phyloP scores from a whole-genome alignment of 441 rosid species.

The Arabidopsis lyrata region DNA sequence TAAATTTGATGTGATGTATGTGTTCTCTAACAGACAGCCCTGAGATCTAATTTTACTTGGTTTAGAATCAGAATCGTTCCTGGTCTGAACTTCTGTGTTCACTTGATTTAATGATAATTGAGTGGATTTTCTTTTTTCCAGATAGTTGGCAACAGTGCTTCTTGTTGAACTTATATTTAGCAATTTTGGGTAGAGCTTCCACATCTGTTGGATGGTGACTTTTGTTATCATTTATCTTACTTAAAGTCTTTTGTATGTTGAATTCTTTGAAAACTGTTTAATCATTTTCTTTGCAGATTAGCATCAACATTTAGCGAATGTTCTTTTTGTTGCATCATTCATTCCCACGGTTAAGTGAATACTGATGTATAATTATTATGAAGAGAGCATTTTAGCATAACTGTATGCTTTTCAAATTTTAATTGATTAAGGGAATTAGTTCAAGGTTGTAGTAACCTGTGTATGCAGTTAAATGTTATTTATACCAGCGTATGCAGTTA shows the following conservation, averaged over 20 bases:
- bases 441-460: conserved; percentile 23
- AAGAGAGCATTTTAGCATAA: conserved; percentile 17
- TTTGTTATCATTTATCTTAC: conserved; percentile 17
- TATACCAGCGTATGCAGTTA: conserved; percentile 18
- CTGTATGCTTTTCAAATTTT: conserved; percentile 10
- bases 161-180: background rate
- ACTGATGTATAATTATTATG: conserved; percentile 4
- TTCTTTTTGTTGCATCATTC: conserved; percentile 27
- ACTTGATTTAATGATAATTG: background rate
- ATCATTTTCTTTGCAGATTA: conserved; percentile 27
- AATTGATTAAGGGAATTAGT: background rate
- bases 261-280: conserved; percentile 21
- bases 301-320: conserved; percentile 25
- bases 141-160: background rate
- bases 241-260: background rate
- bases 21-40: background rate
- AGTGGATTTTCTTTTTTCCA: conserved; percentile 1
- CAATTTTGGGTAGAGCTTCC: background rate
- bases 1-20: background rate
- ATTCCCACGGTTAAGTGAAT: conserved; percentile 5
- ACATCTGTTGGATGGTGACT: conserved; percentile 15
- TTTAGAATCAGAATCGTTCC: conserved; percentile 1
- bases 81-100: background rate
- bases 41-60: conserved; percentile 2
- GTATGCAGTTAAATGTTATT: background rate